Conservation (phyloP, 192 early-diverging fungal species). For the Backusella mclennaniae region DNA sequence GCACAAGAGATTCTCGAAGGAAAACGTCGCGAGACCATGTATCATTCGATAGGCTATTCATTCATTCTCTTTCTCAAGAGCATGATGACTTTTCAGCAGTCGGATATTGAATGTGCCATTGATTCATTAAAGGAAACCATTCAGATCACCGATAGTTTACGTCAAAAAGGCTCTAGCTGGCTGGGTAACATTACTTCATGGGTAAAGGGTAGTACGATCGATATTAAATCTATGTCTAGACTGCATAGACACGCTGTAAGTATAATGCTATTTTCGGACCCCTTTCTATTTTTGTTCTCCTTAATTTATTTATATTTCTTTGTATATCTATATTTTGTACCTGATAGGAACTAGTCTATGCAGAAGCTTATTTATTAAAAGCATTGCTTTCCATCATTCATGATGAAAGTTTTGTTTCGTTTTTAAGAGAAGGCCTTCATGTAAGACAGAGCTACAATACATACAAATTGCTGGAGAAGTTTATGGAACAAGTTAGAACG, state of each 20-base stretch:
- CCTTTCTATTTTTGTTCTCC: slow-evolving; percentile 2
- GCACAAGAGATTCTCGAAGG: slow-evolving; percentile 56
- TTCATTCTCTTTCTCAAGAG: slow-evolving; percentile 69
- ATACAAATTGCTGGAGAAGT: slow-evolving; percentile 57
- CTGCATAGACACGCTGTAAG: slow-evolving; percentile 64
- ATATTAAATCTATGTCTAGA: slow-evolving; percentile 50
- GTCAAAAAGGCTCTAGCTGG: slow-evolving; percentile 59
- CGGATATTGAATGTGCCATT: slow-evolving; percentile 65
- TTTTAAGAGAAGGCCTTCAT: slow-evolving; percentile 77
- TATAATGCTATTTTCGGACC: slow-evolving; percentile 9
- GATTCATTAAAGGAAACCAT: slow-evolving; percentile 61
- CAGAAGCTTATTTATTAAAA: slow-evolving; percentile 73
- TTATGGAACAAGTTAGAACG: slow-evolving; percentile 45
- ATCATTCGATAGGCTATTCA: slow-evolving; percentile 69
- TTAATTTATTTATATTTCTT: not conserved
- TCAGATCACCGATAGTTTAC: slow-evolving; percentile 55
- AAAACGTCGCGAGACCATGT: slow-evolving; percentile 53
- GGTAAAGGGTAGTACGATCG: slow-evolving; percentile 42
- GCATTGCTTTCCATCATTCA: slow-evolving; percentile 71
- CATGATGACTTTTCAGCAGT: slow-evolving; percentile 75
- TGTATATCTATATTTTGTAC: not conserved
- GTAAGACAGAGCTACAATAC: slow-evolving; percentile 68
- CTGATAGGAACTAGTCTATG: slow-evolving; percentile 70
- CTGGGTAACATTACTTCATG: slow-evolving; percentile 48
- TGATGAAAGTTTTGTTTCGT: slow-evolving; percentile 72